Evolutionary conservation across 352 stramenopile species (phyloP), one percentile per base, ranked within the genome.

Genomic region (Elongisporangium anandrum): DNA sequence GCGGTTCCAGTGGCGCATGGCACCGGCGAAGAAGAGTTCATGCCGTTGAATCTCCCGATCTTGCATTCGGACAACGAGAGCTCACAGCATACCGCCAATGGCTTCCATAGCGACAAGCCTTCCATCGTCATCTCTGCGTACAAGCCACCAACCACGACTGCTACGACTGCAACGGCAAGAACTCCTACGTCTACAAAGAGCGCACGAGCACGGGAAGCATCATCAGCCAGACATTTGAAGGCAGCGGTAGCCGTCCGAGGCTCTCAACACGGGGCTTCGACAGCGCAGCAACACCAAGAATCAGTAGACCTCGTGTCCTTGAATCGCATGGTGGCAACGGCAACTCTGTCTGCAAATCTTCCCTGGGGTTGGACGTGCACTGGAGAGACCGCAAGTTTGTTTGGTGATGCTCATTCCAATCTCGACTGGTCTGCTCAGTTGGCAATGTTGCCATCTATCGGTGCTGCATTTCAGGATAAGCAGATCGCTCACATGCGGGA

Each of bases 321-420:
- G 47, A 85, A 77, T 50, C 70, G 69, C 16, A 61, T 81, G 4
- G 60, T 87, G 8, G 21, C 75, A n/a, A 77, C 61, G 17, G 74
- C 79, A 13, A 86, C 78, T 0, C 56, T 87, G 6, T 69, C 75
- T 9, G 62, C 61, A 13, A 64, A 57, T 0, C 38, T 89, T 1
- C 78, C 82, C 10, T 76, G 75, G 66, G 76, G 90, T 64, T 92
- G 79, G 79, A 56, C 78, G 26, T 75, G 69, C 53, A 77, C 72
- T 52, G 78, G 87, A 48, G 72, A 88, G 45, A 73, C 76, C 3
- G 60, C 57, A 34, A 58, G 54, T 1, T 38, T 80, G 23, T 68
- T 87, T 63, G 65, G 67, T 6, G 53, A 67, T 21, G 15, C 56
- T 3, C 48, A 75, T 23, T 61, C 57, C 6, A 69, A 72, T 49